Evolutionary conservation across 2,329 filamentous ascomycete species (phyloP).

Genomic region (Fusarium mangiferae): DNA sequence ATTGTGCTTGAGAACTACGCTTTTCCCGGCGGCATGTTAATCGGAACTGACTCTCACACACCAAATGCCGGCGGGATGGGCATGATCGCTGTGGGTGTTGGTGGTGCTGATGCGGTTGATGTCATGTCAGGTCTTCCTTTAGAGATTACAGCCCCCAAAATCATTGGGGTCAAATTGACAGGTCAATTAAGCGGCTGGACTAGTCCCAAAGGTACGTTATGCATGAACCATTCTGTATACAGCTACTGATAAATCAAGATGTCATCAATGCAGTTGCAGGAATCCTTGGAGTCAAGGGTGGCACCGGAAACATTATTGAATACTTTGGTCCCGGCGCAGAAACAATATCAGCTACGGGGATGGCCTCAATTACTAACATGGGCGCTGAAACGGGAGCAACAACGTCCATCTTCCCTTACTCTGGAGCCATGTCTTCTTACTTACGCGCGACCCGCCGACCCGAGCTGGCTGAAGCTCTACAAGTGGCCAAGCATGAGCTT

Average conservation of each 20-base stretch:
- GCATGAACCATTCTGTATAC: background rate
- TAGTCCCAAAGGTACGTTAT: background rate
- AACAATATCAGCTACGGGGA: slow-evolving; percentile 88
- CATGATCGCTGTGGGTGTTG: slow-evolving; percentile 94
- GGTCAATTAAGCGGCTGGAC: slow-evolving; percentile 90
- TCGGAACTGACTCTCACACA: slow-evolving; percentile 96
- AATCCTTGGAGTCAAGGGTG: slow-evolving; percentile 85
- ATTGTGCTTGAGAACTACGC: slow-evolving; percentile 99
- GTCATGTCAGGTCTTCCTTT: slow-evolving; percentile 95
- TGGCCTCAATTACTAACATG: slow-evolving; percentile 93
- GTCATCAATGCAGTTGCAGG: slow-evolving; percentile 3
- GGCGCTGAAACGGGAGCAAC: slow-evolving; percentile 88
- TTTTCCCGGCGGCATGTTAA: slow-evolving; percentile 97
- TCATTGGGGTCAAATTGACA: slow-evolving; percentile 84
- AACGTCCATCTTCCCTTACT: slow-evolving; percentile 94
- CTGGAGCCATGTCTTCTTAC: slow-evolving; percentile 83
- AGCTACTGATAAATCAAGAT: background rate
- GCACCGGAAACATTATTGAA: slow-evolving; percentile 94
- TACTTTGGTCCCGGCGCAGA: slow-evolving; percentile 92
- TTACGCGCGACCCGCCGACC: slow-evolving; percentile 78
- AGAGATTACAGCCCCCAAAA: slow-evolving; percentile 96
- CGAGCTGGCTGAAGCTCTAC: slow-evolving; percentile 3
- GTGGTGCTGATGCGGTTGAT: slow-evolving; percentile 96
- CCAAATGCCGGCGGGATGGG: slow-evolving; percentile 94
- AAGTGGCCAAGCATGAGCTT: slow-evolving; percentile 72